These are phyloP conservation scores for Aschersonia sp. DNA, from an alignment of 2,329 filamentous ascomycete species.

Conservation along the genomic window DNA sequence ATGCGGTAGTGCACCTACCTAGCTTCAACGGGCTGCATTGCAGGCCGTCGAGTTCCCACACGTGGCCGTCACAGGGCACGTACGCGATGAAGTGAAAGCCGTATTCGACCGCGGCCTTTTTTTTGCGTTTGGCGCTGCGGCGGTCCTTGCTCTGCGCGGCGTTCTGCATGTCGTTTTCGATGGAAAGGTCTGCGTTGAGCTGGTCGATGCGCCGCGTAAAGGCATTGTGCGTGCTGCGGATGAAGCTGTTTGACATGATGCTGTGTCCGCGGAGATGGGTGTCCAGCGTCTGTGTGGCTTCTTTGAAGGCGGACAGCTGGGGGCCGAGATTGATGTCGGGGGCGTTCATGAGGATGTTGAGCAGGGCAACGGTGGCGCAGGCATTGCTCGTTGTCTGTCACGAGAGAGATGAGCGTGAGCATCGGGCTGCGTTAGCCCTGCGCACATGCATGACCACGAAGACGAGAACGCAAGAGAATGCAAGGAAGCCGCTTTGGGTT, in stretches of 20 bases:
- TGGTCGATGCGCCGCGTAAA: conserved; percentile 71
- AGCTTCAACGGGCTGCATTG: conserved; percentile 46
- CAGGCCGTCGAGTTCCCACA: conserved; percentile 86
- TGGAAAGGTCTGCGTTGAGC: conserved; percentile 51
- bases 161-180: conserved; percentile 39
- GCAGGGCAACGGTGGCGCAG: conserved; percentile 80
- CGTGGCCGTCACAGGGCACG: conserved; percentile 54
- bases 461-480: too few relatives aligned
- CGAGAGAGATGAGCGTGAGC: background rate
- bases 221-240: conserved; percentile 75
- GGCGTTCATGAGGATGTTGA: conserved; percentile 88
- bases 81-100: conserved; percentile 85
- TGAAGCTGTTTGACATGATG: conserved; percentile 59
- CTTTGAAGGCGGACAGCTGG: conserved; percentile 58
- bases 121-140: conserved; percentile 14
- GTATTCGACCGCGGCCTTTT: conserved; percentile 37
- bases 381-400: conserved; percentile 62
- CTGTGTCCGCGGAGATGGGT: conserved; percentile 63
- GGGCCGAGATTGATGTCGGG: conserved; percentile 50
- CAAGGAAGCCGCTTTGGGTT: too few relatives aligned
- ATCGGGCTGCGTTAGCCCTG: background rate
- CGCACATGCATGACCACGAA: too few relatives aligned
- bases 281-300: conserved; percentile 51
- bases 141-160: conserved; percentile 19
- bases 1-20: conserved; percentile 9